phyloP scores from a whole-genome alignment of 345 rosid genomes.

The Cochlearia excelsa region DNA sequence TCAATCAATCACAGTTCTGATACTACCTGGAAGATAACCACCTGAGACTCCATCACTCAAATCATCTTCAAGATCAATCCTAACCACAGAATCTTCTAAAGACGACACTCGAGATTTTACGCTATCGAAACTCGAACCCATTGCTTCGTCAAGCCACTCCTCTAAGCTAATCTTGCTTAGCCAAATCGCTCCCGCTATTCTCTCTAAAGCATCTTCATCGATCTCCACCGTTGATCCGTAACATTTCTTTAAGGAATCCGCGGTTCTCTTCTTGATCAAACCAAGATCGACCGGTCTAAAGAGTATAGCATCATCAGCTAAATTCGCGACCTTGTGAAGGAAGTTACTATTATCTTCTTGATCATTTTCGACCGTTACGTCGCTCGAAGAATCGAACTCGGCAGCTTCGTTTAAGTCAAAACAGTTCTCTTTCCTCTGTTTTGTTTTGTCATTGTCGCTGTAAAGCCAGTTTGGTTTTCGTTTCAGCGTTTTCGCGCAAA shows the following conservation, averaged over 20 bases:
- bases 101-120: constrained; percentile 44
- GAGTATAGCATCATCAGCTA: constrained; percentile 54
- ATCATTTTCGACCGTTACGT: constrained; percentile 75
- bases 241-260: constrained; percentile 46
- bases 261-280: constrained; percentile 40
- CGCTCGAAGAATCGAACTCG: constrained; percentile 67
- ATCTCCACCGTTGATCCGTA: constrained; percentile 49
- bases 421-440: constrained; percentile 63
- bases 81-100: constrained; percentile 40
- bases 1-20: constrained; percentile 52
- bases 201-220: constrained; percentile 65
- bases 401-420: constrained; percentile 84
- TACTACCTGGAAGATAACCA: constrained; percentile 59
- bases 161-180: constrained; percentile 59
- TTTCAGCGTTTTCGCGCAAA: constrained; percentile 52
- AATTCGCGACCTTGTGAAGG: constrained; percentile 46
- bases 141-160: constrained; percentile 72
- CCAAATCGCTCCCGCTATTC: constrained; percentile 68
- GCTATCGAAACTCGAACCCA: constrained; percentile 62
- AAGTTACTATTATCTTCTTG: constrained; percentile 51
- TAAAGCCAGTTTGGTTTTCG: constrained; percentile 72
- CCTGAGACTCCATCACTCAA: constrained; percentile 38
- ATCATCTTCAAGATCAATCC: constrained; percentile 53
- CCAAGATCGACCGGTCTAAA: constrained; percentile 74
- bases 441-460: constrained; percentile 46